Evolutionary conservation across 306 rosid species (phyloP).

Genomic region (Cucurbita pepo): DNA sequence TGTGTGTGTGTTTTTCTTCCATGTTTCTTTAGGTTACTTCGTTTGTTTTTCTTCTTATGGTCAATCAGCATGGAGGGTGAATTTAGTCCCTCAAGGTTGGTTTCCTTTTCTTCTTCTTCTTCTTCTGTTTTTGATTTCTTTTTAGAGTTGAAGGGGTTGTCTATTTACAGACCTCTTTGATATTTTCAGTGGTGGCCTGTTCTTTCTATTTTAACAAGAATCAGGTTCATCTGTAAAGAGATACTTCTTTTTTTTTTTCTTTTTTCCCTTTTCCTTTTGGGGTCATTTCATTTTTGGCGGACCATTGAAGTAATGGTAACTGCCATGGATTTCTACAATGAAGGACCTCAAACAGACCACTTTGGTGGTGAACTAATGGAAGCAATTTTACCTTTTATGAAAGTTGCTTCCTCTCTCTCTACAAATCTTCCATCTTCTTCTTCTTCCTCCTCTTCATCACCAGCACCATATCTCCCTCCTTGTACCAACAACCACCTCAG

Average conservation of each 20-base stretch:
- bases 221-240: conserved; percentile 18
- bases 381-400: conserved; percentile 95
- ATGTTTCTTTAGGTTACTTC: neutral
- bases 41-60: neutral
- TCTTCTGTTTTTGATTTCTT: neutral
- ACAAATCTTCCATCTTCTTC: neutral
- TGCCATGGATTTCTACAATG: conserved; percentile 52
- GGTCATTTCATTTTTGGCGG: neutral
- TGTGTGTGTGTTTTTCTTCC: neutral
- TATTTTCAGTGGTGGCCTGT: conserved; percentile 22
- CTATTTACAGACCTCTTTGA: conserved; percentile 58
- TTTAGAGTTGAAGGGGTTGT: conserved; percentile 45
- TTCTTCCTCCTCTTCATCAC: neutral
- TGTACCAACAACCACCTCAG: neutral
- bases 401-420: conserved; percentile 29
- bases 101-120: neutral
- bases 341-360: conserved; percentile 37
- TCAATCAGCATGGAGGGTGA: conserved; percentile 40
- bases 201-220: conserved; percentile 39
- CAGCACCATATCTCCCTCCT: neutral
- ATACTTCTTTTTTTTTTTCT: neutral
- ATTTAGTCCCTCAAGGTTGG: conserved; percentile 55
- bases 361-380: conserved; percentile 87
- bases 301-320: conserved; percentile 42
- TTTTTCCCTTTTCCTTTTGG: too few species aligned